phyloP scores from a whole-genome alignment of 139 green algal species.

The Eudorina sp. region DNA sequence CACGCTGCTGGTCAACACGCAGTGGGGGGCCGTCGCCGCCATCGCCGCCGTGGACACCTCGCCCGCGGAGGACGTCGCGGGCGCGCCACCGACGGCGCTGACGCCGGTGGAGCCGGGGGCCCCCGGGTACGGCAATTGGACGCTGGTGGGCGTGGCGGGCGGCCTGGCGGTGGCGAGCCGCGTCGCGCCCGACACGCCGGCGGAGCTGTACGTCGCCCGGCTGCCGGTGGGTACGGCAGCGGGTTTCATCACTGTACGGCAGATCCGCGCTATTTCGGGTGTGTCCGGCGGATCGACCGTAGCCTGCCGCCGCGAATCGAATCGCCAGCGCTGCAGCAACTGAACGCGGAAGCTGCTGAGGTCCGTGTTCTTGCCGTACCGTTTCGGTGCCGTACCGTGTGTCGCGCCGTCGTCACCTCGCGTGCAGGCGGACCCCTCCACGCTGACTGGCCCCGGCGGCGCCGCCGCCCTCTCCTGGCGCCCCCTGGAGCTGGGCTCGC shows the following conservation, averaged over 20 bases:
- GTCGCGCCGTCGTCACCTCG: background rate
- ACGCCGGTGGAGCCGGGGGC: slow-evolving; percentile 38
- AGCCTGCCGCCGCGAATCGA: no score
- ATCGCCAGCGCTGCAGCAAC: no score
- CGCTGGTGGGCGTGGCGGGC: slow-evolving; percentile 27
- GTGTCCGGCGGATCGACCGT: no score
- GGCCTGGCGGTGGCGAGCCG: slow-evolving; percentile 52
- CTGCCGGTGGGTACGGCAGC: slow-evolving; percentile 5
- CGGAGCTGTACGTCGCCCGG: slow-evolving; percentile 60
- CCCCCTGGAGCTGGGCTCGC: slow-evolving; percentile 11
- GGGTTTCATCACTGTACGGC: no score
- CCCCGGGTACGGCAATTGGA: slow-evolving; percentile 21
- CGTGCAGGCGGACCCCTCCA: background rate
- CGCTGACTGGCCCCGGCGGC: background rate
- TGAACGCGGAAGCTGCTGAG: no score
- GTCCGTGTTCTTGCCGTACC: no score
- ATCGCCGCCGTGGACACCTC: slow-evolving; percentile 75
- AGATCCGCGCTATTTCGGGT: no score
- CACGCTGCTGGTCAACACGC: slow-evolving; percentile 77
- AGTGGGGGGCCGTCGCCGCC: slow-evolving; percentile 77
- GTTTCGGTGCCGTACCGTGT: no score
- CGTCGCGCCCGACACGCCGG: slow-evolving; percentile 51
- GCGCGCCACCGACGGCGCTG: slow-evolving; percentile 1
- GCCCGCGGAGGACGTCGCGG: slow-evolving; percentile 33
- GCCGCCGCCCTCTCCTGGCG: background rate